Base-by-base conservation (phyloP, 139 green algal genomes). In the Auxenochlorella protothecoides region DNA sequence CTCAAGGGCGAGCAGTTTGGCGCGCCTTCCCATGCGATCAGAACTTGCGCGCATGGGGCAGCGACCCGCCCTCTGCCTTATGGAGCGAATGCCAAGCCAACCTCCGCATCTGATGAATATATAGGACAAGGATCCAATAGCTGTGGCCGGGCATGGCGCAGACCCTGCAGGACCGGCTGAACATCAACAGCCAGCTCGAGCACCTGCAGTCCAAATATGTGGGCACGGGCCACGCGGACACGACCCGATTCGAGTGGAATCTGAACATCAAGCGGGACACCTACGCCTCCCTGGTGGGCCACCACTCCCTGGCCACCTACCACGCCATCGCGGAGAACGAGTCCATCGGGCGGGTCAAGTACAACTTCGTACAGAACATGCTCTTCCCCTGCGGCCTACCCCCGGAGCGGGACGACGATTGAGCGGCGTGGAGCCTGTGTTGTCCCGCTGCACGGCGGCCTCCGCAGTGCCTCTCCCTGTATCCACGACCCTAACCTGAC, bases 141-240 rank as follows among this genome's bases (percentile, higher is more conserved):
- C 57, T 62, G 57, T 11, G 57, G 9, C 11, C 9, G 57, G 71
- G 3, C 53, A 95, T 93, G 89, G 85, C 88, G 6, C 61, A 65
- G 6, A 92, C 87, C 0, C 78, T 93, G 0, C 76, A 84, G 0
- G 93, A 98, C 71, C 83, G 93, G n/a, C 91, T 97, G 74, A 97
- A 95, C 72, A 96, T 98, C 83, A 98, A 97, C 78, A 90, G 81
- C n/a, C 94, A 98, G 82, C 87, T 97, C n/a, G 95, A 99, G 83
- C 92, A 97, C 73, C 70, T 98, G 69, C 92, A 97, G 71, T 86
- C 94, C 4, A 98, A 97, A 74, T 94, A 97, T 72, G 91, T 98
- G 44, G 95, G 95, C 70, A 99, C 95, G 0, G 93, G 92, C 2
- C 92, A 96, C 78, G 77, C 92, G 15, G 92, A 97, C 78, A 80